Base-by-base conservation (phyloP, 116 monocot species). In the Iris pallida region DNA sequence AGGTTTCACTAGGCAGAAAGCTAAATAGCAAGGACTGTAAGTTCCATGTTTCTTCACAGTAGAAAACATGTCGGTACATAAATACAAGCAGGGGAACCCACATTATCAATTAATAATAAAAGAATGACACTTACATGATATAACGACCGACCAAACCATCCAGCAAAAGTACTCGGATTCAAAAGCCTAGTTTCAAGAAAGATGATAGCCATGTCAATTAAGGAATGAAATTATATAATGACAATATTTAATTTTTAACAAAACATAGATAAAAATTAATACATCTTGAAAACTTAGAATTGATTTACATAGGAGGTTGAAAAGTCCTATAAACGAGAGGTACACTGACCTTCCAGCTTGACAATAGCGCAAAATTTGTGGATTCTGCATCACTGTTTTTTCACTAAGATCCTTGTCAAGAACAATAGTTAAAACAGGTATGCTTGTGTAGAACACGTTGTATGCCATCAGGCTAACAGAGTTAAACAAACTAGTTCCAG, bases 391-490 rank as follows among this genome's bases (percentile, higher is more conserved):
- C 20, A 88, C 94, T 41, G 88, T 94, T 71, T 68, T 88, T 75
- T 94, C 94, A 64, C 45, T 83, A 2, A 94, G 81, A 77, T 94
- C 94, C 76, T 90, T 94, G 75, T 94, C 94, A 56, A 94, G 77
- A 60, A 94, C 81, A 80, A 76, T 85, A 51, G 80, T 82, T 60
- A 86, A 53, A 51, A 94, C 88, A 69, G 94, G 94, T 58, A 94
- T 80, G 68, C 94, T 94, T 13, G 94, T 94, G 68, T 94, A 94
- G 65, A 94, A 88, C 41, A 94, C 88, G 76, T 94, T 94, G 57
- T 94, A 94, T 44, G 94, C 94, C 94, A 94, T 94, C 67, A 94
- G 71, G 55, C 94, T 94, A 45, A 94, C 74, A 42, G 94, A 94
- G 61, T 90, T 94, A 71, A 94, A 90, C 55, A 94, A 77, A 68